These are phyloP conservation scores for Talaromyces sp. DNA, from an alignment of 2,329 filamentous ascomycete genomes.

Conservation along the genomic window DNA sequence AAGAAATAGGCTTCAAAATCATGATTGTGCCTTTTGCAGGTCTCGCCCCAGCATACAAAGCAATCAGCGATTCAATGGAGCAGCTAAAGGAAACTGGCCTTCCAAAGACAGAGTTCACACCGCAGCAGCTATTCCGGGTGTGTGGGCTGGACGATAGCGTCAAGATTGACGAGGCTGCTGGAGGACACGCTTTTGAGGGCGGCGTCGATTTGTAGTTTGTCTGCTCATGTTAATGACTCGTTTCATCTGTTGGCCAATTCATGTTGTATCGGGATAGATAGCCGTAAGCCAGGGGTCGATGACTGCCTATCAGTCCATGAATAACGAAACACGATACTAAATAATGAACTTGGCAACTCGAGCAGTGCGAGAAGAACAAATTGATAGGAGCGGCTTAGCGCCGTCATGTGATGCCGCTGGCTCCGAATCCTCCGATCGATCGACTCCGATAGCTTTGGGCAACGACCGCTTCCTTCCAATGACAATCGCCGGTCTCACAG, in stretches of 20 bases:
- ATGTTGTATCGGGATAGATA: not conserved
- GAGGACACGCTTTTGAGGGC: conserved; percentile 26
- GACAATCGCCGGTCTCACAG: not conserved
- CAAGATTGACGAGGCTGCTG: conserved; percentile 34
- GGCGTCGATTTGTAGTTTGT: conserved; percentile 3
- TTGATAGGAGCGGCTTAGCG: not conserved
- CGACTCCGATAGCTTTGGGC: not conserved
- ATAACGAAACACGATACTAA: not conserved
- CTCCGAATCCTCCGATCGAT: not conserved
- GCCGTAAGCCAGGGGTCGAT: not conserved
- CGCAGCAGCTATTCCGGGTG: conserved; percentile 39
- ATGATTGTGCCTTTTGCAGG: conserved; percentile 41
- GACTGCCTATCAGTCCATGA: not conserved
- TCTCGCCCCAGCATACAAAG: conserved; percentile 33
- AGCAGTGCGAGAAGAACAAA: not conserved
- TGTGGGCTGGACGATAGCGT: conserved; percentile 39
- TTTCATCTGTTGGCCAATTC: not conserved
- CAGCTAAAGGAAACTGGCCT: conserved; percentile 33
- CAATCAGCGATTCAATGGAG: conserved; percentile 33
- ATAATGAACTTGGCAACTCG: not conserved
- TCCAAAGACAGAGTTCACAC: conserved; percentile 27
- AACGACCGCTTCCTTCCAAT: not conserved
- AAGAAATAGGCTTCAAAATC: conserved; percentile 37
- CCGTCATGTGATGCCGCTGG: not conserved
- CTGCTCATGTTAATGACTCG: not conserved